A percentile compares a stretch with the other conserved stretches of the same genome.
These are phyloP conservation scores for Lasiosphaeria hispida DNA, from an alignment of 495 filamentous ascomycete species.

Conservation along the genomic window DNA sequence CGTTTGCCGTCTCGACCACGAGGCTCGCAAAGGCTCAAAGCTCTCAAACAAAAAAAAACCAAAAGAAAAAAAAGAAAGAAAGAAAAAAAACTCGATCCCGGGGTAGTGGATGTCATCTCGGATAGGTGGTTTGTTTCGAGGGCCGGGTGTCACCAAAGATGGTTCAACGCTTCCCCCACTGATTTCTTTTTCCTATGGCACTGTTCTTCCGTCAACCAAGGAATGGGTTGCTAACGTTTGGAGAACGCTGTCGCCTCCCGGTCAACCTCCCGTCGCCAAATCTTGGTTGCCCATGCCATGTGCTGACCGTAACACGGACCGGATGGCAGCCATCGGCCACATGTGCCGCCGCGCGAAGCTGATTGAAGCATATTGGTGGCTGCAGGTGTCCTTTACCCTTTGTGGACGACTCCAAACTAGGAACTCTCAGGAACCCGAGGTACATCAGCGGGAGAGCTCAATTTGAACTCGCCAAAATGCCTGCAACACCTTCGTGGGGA, in stretches of 20 bases:
- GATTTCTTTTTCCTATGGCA: background rate
- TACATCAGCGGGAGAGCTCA: too few species aligned
- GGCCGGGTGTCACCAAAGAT: too few species aligned
- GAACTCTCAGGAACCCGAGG: background rate
- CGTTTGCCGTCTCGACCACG: background rate
- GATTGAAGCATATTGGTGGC: conserved; percentile 7
- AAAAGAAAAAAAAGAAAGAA: too few species aligned
- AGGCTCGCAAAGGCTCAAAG: too few species aligned
- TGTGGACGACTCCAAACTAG: background rate
- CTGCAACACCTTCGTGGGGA: too few species aligned
- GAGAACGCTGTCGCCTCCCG: conserved; percentile 4
- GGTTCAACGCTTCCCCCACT: too few species aligned
- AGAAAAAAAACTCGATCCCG: too few species aligned
- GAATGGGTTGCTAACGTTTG: conserved; percentile 16
- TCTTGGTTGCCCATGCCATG: conserved; percentile 37
- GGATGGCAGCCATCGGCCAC: conserved; percentile 15
- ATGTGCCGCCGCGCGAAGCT: conserved; percentile 15
- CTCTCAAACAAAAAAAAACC: too few species aligned
- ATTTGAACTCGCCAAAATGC: too few species aligned
- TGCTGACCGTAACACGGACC: conserved; percentile 21
- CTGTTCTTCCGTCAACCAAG: conserved; percentile 16
- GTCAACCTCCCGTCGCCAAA: conserved; percentile 25
- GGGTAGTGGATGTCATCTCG: too few species aligned
- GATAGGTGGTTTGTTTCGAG: too few species aligned
- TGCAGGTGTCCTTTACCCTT: background rate